phyloP scores from a whole-genome alignment of 768 basidiomycete genomes.

The Cantharellus anzutake region DNA sequence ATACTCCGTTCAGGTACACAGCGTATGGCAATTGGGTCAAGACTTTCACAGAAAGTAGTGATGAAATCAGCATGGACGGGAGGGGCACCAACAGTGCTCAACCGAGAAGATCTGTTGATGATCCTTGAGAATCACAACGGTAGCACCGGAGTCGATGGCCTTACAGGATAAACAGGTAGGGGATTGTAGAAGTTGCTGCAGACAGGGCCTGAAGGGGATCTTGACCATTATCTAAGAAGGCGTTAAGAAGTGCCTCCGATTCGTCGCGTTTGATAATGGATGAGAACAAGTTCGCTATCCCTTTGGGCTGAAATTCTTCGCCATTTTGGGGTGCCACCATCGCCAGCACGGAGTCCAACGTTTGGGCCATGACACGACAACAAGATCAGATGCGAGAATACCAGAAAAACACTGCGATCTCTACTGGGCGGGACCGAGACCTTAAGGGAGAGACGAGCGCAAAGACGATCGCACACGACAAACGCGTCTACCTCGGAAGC shows the following conservation, averaged over 20 bases:
- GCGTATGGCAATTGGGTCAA: slow-evolving; percentile 43
- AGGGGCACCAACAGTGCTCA: slow-evolving; percentile 22
- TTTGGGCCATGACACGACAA: no score
- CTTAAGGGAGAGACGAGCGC: no score
- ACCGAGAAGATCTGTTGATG: slow-evolving; percentile 35
- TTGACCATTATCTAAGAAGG: slow-evolving; percentile 34
- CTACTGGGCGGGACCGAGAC: no score
- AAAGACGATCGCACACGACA: no score
- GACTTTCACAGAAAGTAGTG: slow-evolving; percentile 38
- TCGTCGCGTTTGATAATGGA: slow-evolving; percentile 27
- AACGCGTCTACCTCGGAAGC: no score
- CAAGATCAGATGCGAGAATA: no score
- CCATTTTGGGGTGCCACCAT: no score
- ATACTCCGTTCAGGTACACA: slow-evolving; percentile 50
- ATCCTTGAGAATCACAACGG: not conserved
- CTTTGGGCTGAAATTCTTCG: not conserved
- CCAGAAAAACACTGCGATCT: no score
- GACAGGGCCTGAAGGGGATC: slow-evolving; percentile 50
- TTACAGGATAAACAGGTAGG: slow-evolving; percentile 53
- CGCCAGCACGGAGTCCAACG: no score
- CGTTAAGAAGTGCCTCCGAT: slow-evolving; percentile 35
- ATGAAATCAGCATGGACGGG: slow-evolving; percentile 27
- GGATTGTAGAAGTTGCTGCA: slow-evolving; percentile 37
- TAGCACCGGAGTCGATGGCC: not conserved
- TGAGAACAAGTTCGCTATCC: slow-evolving; percentile 7